Evolutionary conservation across 192 early-diverging fungal genomes (phyloP).

Genomic region (Backusella psychrophila): DNA sequence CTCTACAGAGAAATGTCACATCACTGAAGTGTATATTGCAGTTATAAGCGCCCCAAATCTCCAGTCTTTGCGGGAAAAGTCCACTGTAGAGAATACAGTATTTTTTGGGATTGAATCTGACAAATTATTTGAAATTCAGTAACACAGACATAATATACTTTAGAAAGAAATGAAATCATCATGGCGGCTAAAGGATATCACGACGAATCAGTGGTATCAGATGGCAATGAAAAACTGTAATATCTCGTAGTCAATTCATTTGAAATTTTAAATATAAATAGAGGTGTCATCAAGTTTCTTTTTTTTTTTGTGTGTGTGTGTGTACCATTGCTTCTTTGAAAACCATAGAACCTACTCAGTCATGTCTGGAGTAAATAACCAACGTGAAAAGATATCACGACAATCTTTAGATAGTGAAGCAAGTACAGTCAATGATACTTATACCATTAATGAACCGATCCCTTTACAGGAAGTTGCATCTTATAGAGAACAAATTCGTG

Average conservation of each 20-base stretch:
- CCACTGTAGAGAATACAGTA: background rate
- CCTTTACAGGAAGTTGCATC: constrained; percentile 2
- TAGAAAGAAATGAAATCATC: background rate
- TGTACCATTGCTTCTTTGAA: background rate
- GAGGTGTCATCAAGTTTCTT: background rate
- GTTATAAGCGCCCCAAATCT: background rate
- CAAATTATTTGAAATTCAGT: background rate
- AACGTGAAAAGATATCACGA: background rate
- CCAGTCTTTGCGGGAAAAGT: background rate
- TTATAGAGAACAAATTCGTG: constrained; percentile 1
- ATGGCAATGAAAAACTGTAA: background rate
- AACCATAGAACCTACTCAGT: background rate
- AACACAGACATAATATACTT: background rate
- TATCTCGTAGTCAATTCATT: background rate
- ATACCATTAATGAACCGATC: background rate
- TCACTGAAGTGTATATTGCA: background rate
- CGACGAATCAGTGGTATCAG: background rate
- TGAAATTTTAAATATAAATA: background rate
- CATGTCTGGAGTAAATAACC: background rate
- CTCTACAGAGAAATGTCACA: background rate
- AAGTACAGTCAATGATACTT: constrained; percentile 7
- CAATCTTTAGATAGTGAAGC: background rate
- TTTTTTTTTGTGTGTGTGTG: background rate
- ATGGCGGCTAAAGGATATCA: background rate
- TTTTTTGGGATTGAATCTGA: background rate